A percentile compares a stretch with the other conserved stretches of the same genome.
phyloP scores from a whole-genome alignment of 164 flowering plant genomes.

The Cinnamomum micranthum region DNA sequence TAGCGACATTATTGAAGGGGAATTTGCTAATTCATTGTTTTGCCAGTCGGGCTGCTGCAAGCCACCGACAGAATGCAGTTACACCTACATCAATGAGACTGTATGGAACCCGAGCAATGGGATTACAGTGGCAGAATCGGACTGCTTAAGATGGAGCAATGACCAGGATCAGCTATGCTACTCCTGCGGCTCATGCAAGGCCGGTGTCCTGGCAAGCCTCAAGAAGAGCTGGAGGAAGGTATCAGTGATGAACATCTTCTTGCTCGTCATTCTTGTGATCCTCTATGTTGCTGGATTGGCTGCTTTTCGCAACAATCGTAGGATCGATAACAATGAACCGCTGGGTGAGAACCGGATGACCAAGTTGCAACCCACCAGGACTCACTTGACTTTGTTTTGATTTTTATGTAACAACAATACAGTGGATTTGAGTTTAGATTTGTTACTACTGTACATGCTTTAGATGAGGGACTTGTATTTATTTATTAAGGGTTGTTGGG shows the following conservation, averaged over 20 bases:
- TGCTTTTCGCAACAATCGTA: constrained; percentile 65
- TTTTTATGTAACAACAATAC: neutral
- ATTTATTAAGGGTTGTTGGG: neutral
- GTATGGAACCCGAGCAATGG: constrained; percentile 50
- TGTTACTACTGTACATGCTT: no score
- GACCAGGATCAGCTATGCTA: constrained; percentile 71
- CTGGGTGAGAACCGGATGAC: constrained; percentile 77
- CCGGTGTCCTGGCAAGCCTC: constrained; percentile 80
- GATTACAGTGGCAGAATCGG: constrained; percentile 25
- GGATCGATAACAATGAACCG: constrained; percentile 76
- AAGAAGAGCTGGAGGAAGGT: constrained; percentile 96
- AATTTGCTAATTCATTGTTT: neutral
- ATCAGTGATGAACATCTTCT: constrained; percentile 70
- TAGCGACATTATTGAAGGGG: no score
- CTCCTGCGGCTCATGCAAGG: constrained; percentile 79
- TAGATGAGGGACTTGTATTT: neutral
- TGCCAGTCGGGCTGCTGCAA: constrained; percentile 95
- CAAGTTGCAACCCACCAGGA: constrained; percentile 62
- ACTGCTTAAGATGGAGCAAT: constrained; percentile 72
- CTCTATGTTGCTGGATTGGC: constrained; percentile 62
- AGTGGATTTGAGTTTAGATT: neutral
- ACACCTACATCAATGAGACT: constrained; percentile 62
- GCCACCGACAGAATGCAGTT: constrained; percentile 83
- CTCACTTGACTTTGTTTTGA: constrained; percentile 32
- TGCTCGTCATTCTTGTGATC: constrained; percentile 65